Evolutionary conservation across 139 green algal species (phyloP).

Genomic region (Chlorella sp.): DNA sequence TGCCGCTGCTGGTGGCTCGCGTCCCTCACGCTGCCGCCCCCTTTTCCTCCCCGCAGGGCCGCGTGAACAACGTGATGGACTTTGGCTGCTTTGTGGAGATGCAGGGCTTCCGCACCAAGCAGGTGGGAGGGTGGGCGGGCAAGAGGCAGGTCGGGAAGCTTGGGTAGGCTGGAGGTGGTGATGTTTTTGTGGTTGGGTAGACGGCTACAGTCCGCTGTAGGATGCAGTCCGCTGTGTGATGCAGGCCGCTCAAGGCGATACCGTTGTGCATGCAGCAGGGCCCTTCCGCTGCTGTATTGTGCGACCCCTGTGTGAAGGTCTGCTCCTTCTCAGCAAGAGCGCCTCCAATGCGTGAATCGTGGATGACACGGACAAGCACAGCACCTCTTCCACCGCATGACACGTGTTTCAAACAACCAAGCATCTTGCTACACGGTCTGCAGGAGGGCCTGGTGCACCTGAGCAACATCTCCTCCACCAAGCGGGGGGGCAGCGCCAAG

Average conservation of each 20-base stretch:
- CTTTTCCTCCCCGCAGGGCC: slow-evolving; percentile 53
- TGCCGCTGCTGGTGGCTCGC: not conserved
- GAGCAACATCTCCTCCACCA: slow-evolving; percentile 78
- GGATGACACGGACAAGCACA: too few species aligned
- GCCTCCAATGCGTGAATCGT: too few species aligned
- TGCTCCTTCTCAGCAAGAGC: too few species aligned
- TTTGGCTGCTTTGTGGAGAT: slow-evolving; percentile 98
- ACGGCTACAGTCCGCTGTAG: too few species aligned
- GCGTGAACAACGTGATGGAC: slow-evolving; percentile 90
- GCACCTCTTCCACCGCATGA: too few species aligned
- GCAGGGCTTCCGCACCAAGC: slow-evolving; percentile 63
- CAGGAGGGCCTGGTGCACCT: slow-evolving; percentile 95
- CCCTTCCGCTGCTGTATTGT: too few species aligned
- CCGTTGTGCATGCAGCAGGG: too few species aligned
- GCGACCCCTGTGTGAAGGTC: too few species aligned
- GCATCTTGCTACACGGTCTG: not conserved
- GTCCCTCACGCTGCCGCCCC: not conserved
- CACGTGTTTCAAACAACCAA: too few species aligned
- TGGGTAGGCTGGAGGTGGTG: not conserved
- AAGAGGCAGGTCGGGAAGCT: not conserved
- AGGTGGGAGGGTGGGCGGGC: not conserved
- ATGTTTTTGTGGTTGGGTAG: not conserved
- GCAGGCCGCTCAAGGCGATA: too few species aligned
- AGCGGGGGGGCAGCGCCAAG: slow-evolving; percentile 42
- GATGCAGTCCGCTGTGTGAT: too few species aligned